Evolutionary conservation across 2,329 filamentous ascomycete species (phyloP).

Genomic region (Aotearoamyces nothofagi): DNA sequence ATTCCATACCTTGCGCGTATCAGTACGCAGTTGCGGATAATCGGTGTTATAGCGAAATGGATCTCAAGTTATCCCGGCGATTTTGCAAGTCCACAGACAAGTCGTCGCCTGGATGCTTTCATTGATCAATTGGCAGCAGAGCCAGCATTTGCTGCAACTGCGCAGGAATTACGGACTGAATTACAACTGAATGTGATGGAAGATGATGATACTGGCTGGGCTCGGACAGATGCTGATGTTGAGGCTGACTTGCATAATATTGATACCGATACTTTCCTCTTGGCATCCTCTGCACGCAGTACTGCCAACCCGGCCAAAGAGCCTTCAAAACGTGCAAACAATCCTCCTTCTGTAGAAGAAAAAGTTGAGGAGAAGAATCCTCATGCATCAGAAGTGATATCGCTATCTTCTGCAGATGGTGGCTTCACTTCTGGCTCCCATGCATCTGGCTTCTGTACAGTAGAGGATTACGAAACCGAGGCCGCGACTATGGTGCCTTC

Average conservation of each 20-base stretch:
- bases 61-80: conserved; percentile 82
- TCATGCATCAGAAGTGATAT: conserved; percentile 12
- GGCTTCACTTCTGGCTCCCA: conserved; percentile 11
- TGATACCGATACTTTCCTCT: background rate
- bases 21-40: conserved; percentile 66
- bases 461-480: conserved; percentile 70
- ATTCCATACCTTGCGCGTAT: conserved; percentile 62
- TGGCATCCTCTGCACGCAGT: background rate
- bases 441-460: conserved; percentile 37
- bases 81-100: conserved; percentile 67
- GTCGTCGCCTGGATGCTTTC: conserved; percentile 59
- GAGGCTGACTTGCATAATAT: conserved; percentile 5
- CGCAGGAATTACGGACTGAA: conserved; percentile 70
- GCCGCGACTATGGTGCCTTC: conserved; percentile 58
- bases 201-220: conserved; percentile 89
- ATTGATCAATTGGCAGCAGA: conserved; percentile 59
- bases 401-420: conserved; percentile 10
- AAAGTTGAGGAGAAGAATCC: conserved; percentile 10
- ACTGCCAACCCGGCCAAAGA: background rate
- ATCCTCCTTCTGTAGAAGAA: conserved; percentile 17
- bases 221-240: conserved; percentile 55
- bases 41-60: conserved; percentile 80
- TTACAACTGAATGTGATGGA: conserved; percentile 59
- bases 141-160: conserved; percentile 70
- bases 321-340: conserved; percentile 21